phyloP scores from a whole-genome alignment of 2,329 filamentous ascomycete genomes.

The Sclerotinia subarctica region DNA sequence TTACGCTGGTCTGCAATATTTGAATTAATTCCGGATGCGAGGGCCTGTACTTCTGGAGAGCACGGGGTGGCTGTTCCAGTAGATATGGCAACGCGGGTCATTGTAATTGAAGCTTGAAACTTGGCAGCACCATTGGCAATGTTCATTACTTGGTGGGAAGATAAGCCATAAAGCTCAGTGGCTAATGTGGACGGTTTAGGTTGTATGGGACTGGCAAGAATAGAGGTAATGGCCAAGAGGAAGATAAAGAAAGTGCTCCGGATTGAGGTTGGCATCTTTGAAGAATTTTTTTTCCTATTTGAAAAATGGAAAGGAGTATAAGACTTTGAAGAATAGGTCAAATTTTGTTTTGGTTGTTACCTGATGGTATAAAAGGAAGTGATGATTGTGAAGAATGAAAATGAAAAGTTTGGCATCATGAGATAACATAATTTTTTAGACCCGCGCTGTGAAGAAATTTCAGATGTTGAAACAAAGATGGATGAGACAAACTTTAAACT shows the following conservation, averaged over 20 bases:
- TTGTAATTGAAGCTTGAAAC: background rate
- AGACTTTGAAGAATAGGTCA: background rate
- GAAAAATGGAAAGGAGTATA: background rate
- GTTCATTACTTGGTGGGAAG: background rate
- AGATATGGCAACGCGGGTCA: background rate
- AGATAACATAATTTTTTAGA: background rate
- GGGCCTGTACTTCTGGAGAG: slow-evolving; percentile 24
- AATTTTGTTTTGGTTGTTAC: background rate
- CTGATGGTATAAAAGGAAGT: background rate
- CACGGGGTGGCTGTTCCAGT: slow-evolving; percentile 20
- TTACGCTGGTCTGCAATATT: slow-evolving; percentile 32
- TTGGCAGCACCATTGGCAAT: background rate
- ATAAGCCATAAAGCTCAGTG: background rate
- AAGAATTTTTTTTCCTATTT: background rate
- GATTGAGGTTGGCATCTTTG: slow-evolving; percentile 10
- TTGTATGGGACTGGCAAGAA: slow-evolving; percentile 2
- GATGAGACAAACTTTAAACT: slow-evolving; percentile 6
- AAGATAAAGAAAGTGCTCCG: background rate
- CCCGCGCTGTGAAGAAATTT: background rate
- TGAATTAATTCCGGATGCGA: slow-evolving; percentile 27
- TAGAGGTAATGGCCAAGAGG: background rate
- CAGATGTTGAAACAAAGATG: background rate
- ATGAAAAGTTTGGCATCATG: background rate
- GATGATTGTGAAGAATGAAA: background rate
- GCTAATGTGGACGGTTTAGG: background rate